These are phyloP conservation scores for Starmera caribaea DNA, from an alignment of 805 yeast species.

Conservation along the genomic window DNA sequence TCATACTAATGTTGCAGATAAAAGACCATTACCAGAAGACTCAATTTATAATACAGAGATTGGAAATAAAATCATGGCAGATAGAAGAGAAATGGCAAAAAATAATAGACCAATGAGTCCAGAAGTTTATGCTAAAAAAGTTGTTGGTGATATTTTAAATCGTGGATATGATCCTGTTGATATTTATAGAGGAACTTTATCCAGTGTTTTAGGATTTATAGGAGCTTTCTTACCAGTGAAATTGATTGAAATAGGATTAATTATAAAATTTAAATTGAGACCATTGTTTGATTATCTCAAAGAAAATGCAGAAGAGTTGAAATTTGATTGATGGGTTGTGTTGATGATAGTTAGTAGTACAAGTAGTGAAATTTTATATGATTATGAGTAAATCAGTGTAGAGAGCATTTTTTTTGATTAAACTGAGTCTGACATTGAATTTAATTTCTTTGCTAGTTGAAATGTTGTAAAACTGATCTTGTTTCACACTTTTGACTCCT, in stretches of 20 bases:
- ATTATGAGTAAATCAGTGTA: too few species aligned
- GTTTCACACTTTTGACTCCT: too few species aligned
- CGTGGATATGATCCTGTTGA: slow-evolving; percentile 30
- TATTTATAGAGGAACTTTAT: slow-evolving; percentile 45
- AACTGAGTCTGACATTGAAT: too few species aligned
- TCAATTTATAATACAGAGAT: slow-evolving; percentile 47
- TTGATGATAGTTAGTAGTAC: too few species aligned
- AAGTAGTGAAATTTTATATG: too few species aligned
- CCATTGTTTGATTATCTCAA: slow-evolving; percentile 23
- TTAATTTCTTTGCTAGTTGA: too few species aligned
- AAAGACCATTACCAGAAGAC: slow-evolving; percentile 43
- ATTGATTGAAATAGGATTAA: slow-evolving; percentile 31
- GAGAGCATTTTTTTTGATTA: too few species aligned
- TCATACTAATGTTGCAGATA: slow-evolving; percentile 58
- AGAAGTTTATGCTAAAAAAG: slow-evolving; percentile 43
- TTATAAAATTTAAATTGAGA: slow-evolving; percentile 30
- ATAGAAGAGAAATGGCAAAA: slow-evolving; percentile 50
- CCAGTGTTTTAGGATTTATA: slow-evolving; percentile 26
- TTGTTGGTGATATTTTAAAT: slow-evolving; percentile 39
- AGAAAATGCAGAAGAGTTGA: too few species aligned
- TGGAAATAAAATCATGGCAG: slow-evolving; percentile 36
- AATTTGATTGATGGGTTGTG: too few species aligned
- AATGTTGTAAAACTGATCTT: too few species aligned
- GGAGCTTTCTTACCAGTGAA: slow-evolving; percentile 35
- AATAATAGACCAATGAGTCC: slow-evolving; percentile 51